Evolutionary conservation across 768 basidiomycete genomes (phyloP).

Genomic region (Hemileccinum rubropunctum): DNA sequence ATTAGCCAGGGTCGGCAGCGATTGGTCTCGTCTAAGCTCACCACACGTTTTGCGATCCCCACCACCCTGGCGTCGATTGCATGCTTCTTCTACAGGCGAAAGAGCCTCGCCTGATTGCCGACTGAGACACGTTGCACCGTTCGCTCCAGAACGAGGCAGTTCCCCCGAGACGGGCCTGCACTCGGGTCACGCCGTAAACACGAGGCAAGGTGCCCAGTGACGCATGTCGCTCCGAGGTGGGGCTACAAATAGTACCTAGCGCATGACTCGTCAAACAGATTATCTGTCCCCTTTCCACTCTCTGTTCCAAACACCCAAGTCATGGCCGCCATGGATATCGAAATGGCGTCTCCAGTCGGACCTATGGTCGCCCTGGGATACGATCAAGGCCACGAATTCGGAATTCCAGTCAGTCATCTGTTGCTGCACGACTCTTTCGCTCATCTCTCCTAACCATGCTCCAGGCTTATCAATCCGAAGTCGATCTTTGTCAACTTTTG

Average conservation of each 20-base stretch:
- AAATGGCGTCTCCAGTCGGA: conserved; percentile 32
- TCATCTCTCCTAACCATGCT: conserved; percentile 4
- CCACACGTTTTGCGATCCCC: not conserved
- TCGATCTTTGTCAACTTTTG: conserved; percentile 54
- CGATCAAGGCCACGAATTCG: conserved; percentile 15
- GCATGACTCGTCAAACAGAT: conserved; percentile 10
- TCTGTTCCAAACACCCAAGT: not conserved
- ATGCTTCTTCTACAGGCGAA: not conserved
- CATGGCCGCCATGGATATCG: conserved; percentile 30
- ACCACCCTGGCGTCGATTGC: not conserved
- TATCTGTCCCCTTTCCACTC: conserved; percentile 8
- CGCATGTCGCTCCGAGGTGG: conserved; percentile 22
- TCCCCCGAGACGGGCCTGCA: not conserved
- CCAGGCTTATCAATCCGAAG: conserved; percentile 29
- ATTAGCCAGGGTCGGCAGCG: no score
- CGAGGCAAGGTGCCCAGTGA: conserved; percentile 27
- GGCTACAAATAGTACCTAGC: conserved; percentile 23
- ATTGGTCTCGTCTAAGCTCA: no score
- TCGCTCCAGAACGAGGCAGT: conserved; percentile 11
- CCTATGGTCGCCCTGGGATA: conserved; percentile 26
- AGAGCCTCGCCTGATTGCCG: conserved; percentile 1
- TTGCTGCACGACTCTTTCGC: not conserved
- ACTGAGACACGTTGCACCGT: conserved; percentile 10
- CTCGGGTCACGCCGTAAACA: conserved; percentile 22
- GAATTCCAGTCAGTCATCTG: conserved; percentile 20